Evolutionary conservation across 129 eudicot genomes (phyloP), one percentile per base, ranked within the genome.

Genomic region (Flaveria bidentis): DNA sequence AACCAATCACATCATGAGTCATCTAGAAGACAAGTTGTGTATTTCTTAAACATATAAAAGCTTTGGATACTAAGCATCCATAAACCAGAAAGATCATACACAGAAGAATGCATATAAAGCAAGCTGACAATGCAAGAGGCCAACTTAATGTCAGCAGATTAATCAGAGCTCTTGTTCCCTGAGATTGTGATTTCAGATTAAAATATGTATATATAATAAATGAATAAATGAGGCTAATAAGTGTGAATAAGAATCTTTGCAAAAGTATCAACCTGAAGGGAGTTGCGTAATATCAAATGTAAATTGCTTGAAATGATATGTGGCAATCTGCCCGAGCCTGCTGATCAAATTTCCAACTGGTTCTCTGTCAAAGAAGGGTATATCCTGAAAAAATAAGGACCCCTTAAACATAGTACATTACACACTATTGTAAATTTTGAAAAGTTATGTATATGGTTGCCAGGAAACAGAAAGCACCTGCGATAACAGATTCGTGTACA

Each of bases 241-340:
- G 69, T 5, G 58, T 11, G 8, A 78, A 53, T 4, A 53, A 61
- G 25, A 36, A 30, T 30, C 25, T 46, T 5, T 73, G 61, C 26
- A 46, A 66, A 28, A 60, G 62, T 53, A 80, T 41, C 47, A 64
- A 90, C 96, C 92, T 90, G 96, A 51, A 90, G 76, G 78, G 77
- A 22, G 74, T 82, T 85, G 36, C 90, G 86, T 44, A 84, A 70
- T 69, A 90, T 90, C 76, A 90, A 71, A 72, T 87, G 90, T 76
- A 87, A 60, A 64, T 87, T 87, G 77, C 75, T 80, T 69, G 89
- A 91, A 80, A 90, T 72, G n/a, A 83, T 79, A 77, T 78, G 75
- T 17, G 96, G 73, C 96, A 90, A 80, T 87, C 96, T 60, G 88
- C 76, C 92, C 88, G 68, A 90, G 86, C 87, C 92, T 84, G 86